Base-by-base conservation (phyloP, 768 basidiomycete species). In the Pisolithus tinctorius region DNA sequence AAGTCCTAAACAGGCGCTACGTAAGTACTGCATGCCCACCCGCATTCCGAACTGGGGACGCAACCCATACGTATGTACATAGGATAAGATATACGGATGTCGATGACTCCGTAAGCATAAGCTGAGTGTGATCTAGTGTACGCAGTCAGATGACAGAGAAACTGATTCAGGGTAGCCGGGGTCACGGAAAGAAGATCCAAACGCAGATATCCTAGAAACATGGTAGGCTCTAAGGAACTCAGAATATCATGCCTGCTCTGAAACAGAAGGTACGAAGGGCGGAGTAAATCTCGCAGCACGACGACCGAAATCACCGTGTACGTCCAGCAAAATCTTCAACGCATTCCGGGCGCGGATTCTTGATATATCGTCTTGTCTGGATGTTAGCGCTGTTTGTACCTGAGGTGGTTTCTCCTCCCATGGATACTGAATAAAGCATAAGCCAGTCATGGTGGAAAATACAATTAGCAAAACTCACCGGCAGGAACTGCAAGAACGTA, bases 271-370 rank as follows among this genome's bases (percentile, higher is more conserved):
- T 30, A 58, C 45, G 17, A 65, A 48, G 38, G 65, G 59, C 34
- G 65, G 65, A 11, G 29, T 60, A 38, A 67, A 67, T 45, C 54
- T 67, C 26, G 74, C 72, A 14, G 77, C 79, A 41, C 80, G 76
- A 46, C 81, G 75, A 25, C 86, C 86, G 71, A 92, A 88, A 65
- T 93, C 88, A n/a, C 88, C 88, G 68, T 91, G 89, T 37, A 90
- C 86, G 60, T 93, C 92, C 63, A 93, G 71, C 55, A 93, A 68
- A 53, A 93, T 92, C 69, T 93, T 93, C 61, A 99, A 79, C 13
- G 93, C 95, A 74, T 97, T 97, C 51, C 95, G 79, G 17, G 96
- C 95, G 49, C 96, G 81, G 40, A 95, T 80, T 64, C 85, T 83
- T 29, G 92, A 81, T 71, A 98, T 76, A 52, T 97, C 95, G 59